Conservation (phyloP, 1,284 basidiomycete species). For the Microbotryum lychnidis-dioicae region DNA sequence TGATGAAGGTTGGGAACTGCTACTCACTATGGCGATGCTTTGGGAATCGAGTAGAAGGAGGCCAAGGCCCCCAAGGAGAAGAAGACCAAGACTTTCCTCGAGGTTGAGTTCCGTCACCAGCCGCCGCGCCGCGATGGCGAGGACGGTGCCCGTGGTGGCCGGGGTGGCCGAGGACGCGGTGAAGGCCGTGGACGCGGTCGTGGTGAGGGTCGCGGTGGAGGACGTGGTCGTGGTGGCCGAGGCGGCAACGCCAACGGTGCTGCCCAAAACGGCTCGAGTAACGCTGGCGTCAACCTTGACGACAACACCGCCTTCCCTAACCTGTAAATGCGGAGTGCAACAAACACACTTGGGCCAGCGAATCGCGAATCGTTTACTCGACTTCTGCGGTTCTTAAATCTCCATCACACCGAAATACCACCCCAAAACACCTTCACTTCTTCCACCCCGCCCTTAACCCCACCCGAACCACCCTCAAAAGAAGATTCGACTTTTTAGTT, state of each 20-base stretch:
- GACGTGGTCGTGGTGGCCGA: constrained; percentile 19
- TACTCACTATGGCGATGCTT: not conserved
- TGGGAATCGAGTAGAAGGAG: constrained; percentile 21
- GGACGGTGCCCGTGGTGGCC: constrained; percentile 16
- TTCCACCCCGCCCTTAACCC: too few relatives aligned
- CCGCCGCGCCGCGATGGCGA: constrained; percentile 14
- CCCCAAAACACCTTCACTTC: too few relatives aligned
- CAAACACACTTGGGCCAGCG: too few relatives aligned
- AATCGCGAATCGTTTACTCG: too few relatives aligned
- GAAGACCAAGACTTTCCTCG: constrained; percentile 34
- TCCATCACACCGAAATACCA: too few relatives aligned
- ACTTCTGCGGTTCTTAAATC: too few relatives aligned
- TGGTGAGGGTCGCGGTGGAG: constrained; percentile 27
- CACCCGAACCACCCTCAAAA: too few relatives aligned
- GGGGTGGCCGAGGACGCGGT: constrained; percentile 21
- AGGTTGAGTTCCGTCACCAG: constrained; percentile 29
- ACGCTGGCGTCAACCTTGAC: constrained; percentile 14
- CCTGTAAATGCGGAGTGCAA: constrained; percentile 3
- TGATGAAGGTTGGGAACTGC: not conserved
- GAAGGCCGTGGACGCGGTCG: constrained; percentile 22
- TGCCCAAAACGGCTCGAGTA: constrained; percentile 5
- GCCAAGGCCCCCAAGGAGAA: constrained; percentile 32
- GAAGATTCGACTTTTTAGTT: too few relatives aligned
- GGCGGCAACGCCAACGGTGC: constrained; percentile 6
- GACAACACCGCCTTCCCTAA: constrained; percentile 28